Evolutionary conservation across 2,329 filamentous ascomycete species (phyloP), one percentile per base, ranked within the genome.

Genomic region (Colletotrichum cereale): DNA sequence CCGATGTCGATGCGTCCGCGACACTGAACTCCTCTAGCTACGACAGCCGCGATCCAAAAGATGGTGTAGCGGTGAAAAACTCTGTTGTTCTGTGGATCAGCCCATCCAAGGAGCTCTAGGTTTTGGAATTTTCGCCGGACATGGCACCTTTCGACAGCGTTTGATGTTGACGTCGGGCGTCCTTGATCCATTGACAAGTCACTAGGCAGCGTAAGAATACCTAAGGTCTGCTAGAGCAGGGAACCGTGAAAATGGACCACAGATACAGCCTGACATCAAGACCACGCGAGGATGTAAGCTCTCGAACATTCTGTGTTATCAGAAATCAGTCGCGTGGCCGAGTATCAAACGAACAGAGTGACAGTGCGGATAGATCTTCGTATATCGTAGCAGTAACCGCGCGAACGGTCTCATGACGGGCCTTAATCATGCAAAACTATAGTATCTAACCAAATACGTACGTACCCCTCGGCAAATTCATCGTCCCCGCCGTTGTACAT

Each of bases 401-500:
- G 36, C 40, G 62, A 29, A 55, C 62, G 34, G 62, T 56, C 44
- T 66, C 29, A 31, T 62, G 42, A 65, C 36, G 31, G 58, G 24
- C 58, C 58, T 69, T 58, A 66, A 66, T 42, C 52, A 65, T 55
- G 11, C 21, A 31, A 55, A 14, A 34, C 52, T 50, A 36, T 44
- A 40, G 26, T 42, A 48, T 68, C 34, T 52, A 66, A 11, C 16
- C n/a, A 48, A 24, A 38, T 24, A 60, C 10, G 14, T 24, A 60
- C 10, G 14, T 36, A 24, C 21, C 24, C n/a, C 24, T 21, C 14
- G 16, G 58, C 58, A 34, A 21, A 55, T 21, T 3, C 26, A 47
- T n/a, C 24, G 26, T 47, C 11, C 18, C 29, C 18, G 29, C 21
- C 26, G 42, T 38, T 26, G 7, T 16, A 47, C n/a, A 47, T 5